Conservation (phyloP, 345 rosid genomes). For the Salix brachista region DNA sequence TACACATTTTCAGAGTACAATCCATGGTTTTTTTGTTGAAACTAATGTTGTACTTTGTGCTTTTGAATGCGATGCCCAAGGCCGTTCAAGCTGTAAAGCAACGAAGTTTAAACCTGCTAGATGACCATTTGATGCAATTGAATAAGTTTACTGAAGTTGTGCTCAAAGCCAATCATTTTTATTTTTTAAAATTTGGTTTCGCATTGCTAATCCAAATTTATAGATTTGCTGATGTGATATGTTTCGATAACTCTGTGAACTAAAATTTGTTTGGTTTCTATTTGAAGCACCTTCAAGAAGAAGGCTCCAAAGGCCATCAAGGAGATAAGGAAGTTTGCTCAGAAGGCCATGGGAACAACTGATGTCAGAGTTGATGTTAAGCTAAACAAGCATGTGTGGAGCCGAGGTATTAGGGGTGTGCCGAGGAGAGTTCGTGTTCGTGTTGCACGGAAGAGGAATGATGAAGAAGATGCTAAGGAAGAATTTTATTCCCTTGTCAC, state of each 20-base stretch:
- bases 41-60: too few relatives aligned
- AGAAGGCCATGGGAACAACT: conserved; percentile 64
- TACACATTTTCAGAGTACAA: too few relatives aligned
- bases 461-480: conserved; percentile 82
- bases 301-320: conserved; percentile 86
- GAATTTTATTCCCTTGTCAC: conserved; percentile 56
- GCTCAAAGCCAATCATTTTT: neutral
- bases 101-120: neutral
- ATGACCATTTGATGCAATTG: neutral
- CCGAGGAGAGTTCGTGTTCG: conserved; percentile 76
- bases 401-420: conserved; percentile 73
- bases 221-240: neutral
- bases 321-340: conserved; percentile 77
- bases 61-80: too few relatives aligned
- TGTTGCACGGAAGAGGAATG: conserved; percentile 71
- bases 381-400: conserved; percentile 80
- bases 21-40: too few relatives aligned
- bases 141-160: neutral
- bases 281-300: conserved; percentile 71
- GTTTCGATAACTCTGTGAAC: neutral
- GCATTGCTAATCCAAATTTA: too few relatives aligned
- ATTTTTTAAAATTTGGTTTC: too few relatives aligned
- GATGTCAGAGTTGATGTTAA: conserved; percentile 79
- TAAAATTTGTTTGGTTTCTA: neutral
- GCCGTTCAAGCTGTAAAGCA: neutral